Evolutionary conservation across 345 rosid genomes (phyloP).

Genomic region (Conringia planisiliqua): DNA sequence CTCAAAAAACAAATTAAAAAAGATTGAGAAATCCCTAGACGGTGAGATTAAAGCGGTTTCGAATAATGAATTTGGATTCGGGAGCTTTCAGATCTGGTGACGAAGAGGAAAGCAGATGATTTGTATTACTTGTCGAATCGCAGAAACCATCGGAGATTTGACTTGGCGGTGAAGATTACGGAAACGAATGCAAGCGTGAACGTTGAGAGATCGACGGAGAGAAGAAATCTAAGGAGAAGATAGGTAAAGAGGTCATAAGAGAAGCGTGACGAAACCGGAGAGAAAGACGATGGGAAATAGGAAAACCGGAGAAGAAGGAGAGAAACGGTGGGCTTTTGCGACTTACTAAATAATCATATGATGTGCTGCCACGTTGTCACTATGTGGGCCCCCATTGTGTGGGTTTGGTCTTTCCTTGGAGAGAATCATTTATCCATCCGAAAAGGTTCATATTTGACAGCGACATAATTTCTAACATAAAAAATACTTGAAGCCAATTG

Average conservation of each 20-base stretch:
- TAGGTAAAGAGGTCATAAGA: neutral
- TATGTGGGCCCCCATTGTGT: neutral
- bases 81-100: constrained; percentile 27
- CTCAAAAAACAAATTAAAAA: neutral
- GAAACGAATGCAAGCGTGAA: neutral
- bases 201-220: neutral
- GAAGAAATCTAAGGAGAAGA: neutral
- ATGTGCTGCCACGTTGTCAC: constrained; percentile 24
- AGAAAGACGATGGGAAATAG: neutral
- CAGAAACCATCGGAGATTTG: neutral
- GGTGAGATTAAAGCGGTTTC: neutral
- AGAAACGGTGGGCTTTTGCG: constrained; percentile 16
- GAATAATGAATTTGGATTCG: neutral
- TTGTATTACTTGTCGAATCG: neutral
- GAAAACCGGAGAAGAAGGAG: constrained; percentile 1
- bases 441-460: neutral
- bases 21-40: neutral
- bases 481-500: neutral
- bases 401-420: neutral
- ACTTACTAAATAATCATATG: neutral
- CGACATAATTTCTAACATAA: neutral
- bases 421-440: constrained; percentile 5
- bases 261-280: neutral
- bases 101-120: neutral
- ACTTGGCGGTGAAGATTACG: neutral